Conservation (phyloP, 352 stramenopile species). For the Globisporangium canariense region DNA sequence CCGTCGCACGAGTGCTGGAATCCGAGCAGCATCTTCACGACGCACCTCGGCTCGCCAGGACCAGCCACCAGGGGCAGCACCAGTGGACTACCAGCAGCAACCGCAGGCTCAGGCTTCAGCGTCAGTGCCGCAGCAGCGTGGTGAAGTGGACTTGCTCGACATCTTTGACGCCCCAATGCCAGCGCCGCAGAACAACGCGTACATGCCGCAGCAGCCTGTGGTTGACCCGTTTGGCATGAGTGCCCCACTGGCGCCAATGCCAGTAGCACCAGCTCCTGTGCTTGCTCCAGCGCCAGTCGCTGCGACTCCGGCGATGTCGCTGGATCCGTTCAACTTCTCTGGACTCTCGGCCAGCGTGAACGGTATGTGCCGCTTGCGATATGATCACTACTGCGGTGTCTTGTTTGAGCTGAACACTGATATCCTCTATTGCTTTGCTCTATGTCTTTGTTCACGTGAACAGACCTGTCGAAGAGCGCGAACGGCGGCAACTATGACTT, state of each 20-base stretch:
- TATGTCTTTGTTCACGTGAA: neutral
- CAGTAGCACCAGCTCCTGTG: slow-evolving; percentile 19
- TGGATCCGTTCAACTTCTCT: slow-evolving; percentile 79
- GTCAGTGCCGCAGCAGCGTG: slow-evolving; percentile 30
- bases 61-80: slow-evolving; percentile 10
- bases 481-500: slow-evolving; percentile 37
- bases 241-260: slow-evolving; percentile 25
- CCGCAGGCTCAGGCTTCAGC: slow-evolving; percentile 21
- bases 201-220: slow-evolving; percentile 26
- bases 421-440: neutral
- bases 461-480: slow-evolving; percentile 33
- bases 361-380: slow-evolving; percentile 27
- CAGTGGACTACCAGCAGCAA: slow-evolving; percentile 25
- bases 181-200: slow-evolving; percentile 27
- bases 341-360: slow-evolving; percentile 67
- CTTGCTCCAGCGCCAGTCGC: slow-evolving; percentile 15
- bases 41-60: slow-evolving; percentile 39
- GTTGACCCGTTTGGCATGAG: slow-evolving; percentile 67
- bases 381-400: neutral
- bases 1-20: slow-evolving; percentile 29
- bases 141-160: slow-evolving; percentile 81
- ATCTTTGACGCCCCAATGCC: slow-evolving; percentile 73
- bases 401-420: neutral
- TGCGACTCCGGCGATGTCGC: slow-evolving; percentile 20
- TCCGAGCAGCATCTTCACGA: slow-evolving; percentile 24